These are phyloP conservation scores for Fusarium sacchari DNA, from an alignment of 2,329 filamentous ascomycete species.

Conservation along the genomic window DNA sequence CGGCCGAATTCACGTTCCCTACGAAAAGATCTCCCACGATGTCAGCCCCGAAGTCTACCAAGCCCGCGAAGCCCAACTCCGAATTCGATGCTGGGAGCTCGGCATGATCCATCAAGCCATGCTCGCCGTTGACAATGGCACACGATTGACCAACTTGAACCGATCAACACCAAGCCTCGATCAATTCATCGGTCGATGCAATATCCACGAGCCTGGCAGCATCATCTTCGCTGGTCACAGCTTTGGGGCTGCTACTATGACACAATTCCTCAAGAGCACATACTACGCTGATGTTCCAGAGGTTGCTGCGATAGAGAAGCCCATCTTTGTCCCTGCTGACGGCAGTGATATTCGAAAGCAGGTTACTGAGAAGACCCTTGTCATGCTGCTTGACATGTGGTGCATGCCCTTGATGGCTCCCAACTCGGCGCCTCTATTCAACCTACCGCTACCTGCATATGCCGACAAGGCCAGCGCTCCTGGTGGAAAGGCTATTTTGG, in stretches of 20 bases:
- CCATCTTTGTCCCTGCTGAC: constrained; percentile 69
- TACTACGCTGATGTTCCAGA: constrained; percentile 69
- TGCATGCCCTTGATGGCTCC: constrained; percentile 75
- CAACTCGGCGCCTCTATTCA: constrained; percentile 70
- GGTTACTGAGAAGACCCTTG: constrained; percentile 72
- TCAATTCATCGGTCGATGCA: constrained; percentile 69
- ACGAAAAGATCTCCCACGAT: constrained; percentile 68
- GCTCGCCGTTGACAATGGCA: constrained; percentile 70
- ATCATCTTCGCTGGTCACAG: constrained; percentile 83
- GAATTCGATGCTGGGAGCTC: constrained; percentile 82
- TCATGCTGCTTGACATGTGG: constrained; percentile 84
- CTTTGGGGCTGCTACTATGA: constrained; percentile 78
- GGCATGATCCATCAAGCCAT: constrained; percentile 76
- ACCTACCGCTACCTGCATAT: constrained; percentile 79
- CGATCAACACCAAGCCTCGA: constrained; percentile 60
- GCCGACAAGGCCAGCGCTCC: constrained; percentile 59
- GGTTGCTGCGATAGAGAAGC: constrained; percentile 59
- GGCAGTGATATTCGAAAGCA: constrained; percentile 69
- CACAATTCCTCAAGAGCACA: constrained; percentile 82
- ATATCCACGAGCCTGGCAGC: constrained; percentile 75
- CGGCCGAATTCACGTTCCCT: constrained; percentile 55
- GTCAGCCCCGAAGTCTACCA: constrained; percentile 72
- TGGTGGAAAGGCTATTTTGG: constrained; percentile 70
- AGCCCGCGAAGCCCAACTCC: constrained; percentile 75
- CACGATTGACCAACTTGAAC: constrained; percentile 63